phyloP scores from a whole-genome alignment of 495 filamentous ascomycete genomes.

The Penicillium bovifimosum region DNA sequence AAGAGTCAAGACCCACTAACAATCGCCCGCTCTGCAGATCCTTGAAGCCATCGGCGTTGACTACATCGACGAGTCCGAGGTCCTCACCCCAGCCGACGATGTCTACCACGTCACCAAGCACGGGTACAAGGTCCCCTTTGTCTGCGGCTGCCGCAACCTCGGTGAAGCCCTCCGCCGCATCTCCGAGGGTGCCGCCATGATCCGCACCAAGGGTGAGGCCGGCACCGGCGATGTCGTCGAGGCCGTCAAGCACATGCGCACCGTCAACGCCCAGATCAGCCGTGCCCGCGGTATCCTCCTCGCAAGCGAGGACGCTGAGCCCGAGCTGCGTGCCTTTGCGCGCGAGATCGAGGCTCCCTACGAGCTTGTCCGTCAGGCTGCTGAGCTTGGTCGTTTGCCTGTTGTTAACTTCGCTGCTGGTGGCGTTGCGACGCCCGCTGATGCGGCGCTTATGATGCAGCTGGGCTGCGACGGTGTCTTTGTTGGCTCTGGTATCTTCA shows the following conservation, averaged over 20 bases:
- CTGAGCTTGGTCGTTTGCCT: slow-evolving; percentile 78
- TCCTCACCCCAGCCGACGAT: slow-evolving; percentile 91
- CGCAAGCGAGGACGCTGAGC: slow-evolving; percentile 57
- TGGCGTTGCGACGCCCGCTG: slow-evolving; percentile 90
- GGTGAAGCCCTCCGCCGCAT: slow-evolving; percentile 92
- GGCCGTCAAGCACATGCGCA: slow-evolving; percentile 93
- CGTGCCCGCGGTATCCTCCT: slow-evolving; percentile 58
- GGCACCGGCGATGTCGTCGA: slow-evolving; percentile 98
- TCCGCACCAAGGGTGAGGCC: slow-evolving; percentile 96
- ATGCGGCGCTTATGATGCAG: slow-evolving; percentile 99
- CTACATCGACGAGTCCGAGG: slow-evolving; percentile 97
- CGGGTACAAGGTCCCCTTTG: slow-evolving; percentile 80
- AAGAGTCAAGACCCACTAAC: slow-evolving; percentile 4
- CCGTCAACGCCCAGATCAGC: slow-evolving; percentile 79
- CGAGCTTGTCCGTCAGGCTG: slow-evolving; percentile 76
- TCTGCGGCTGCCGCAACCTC: slow-evolving; percentile 93
- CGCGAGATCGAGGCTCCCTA: slow-evolving; percentile 74
- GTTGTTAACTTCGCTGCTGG: slow-evolving; percentile 99
- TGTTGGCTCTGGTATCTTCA: slow-evolving; percentile 95
- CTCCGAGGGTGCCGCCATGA: slow-evolving; percentile 94
- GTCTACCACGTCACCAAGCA: slow-evolving; percentile 87
- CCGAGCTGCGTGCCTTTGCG: slow-evolving; percentile 71
- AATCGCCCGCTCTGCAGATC: slow-evolving; percentile 50
- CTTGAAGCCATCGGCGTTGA: slow-evolving; percentile 91
- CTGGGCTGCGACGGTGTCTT: slow-evolving; percentile 97